Base-by-base conservation (phyloP, 2,329 filamentous ascomycete species). In the Hymenoscyphus infarciens region DNA sequence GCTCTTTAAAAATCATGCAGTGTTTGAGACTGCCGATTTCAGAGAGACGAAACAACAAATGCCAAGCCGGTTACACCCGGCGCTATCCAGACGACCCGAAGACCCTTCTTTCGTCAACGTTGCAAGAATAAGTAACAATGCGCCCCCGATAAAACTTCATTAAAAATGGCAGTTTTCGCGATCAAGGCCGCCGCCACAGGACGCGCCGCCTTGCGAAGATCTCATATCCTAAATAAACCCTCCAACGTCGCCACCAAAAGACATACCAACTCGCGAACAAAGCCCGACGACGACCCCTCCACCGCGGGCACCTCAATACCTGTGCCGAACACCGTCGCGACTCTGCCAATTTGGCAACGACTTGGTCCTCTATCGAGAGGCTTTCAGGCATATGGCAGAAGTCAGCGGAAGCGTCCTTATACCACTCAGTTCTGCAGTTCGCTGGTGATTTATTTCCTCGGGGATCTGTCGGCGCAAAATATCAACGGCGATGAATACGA, bases 341-440 rank as follows among this genome's bases (percentile, higher is more conserved):
- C 64, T 49, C 29, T 74, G 19, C 72, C 71, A 10, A 15, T 86
- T 49, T 87, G 84, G 83, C 80, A 82, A 70, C 78, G 83, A 0
- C 77, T 87, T 1, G 84, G 84, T 0, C 84, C 84, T 2, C 63
- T 87, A 61, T 85, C 84, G 2, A 77, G 77, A 38, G 76, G 78
- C 0, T 81, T 80, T 22, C 75, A 81, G 66, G 81, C 81, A 0
- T 97, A 95, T 73, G 87, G 83, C 16, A 83, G 87, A 25, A 84
- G 87, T 56, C 92, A 97, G 77, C 79, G 84, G 59, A 82, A 83
- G 57, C 80, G 87, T 57, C 93, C 94, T 0, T 90, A 91, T 72
- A 77, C 83, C n/a, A 96, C 91, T 10, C 93, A 97, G 78, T 75
- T 96, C 64, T 81, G 82, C 67, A 92, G 85, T 69, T 87, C 89